phyloP scores from a whole-genome alignment of 768 basidiomycete genomes.

The Mrakia frigida region DNA sequence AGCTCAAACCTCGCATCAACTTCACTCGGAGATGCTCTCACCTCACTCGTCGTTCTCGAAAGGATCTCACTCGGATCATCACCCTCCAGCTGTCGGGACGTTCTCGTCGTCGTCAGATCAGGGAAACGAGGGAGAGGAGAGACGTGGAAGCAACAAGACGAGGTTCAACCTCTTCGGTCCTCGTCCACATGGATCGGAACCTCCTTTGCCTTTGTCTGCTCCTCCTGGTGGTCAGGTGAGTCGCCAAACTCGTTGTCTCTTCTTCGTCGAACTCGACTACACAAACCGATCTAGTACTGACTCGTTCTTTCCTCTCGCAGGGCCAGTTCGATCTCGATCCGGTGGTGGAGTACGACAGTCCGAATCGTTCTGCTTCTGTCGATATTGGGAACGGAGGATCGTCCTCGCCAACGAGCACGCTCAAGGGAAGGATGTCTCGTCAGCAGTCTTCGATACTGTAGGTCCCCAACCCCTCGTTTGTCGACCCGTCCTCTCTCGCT shows the following conservation, averaged over 20 bases:
- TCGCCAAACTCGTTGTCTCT: not conserved
- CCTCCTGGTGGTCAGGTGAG: not conserved
- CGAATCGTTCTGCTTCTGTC: not conserved
- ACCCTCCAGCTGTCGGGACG: slow-evolving; percentile 4
- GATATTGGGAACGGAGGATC: not conserved
- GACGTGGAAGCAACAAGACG: not conserved
- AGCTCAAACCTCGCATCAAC: slow-evolving; percentile 36
- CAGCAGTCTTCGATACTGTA: not conserved
- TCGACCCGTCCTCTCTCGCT: not conserved
- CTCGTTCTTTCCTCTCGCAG: not conserved
- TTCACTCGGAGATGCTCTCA: slow-evolving; percentile 23
- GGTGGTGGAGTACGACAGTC: not conserved
- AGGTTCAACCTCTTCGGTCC: not conserved
- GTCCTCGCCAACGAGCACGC: not conserved
- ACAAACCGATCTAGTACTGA: not conserved
- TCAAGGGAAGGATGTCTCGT: not conserved
- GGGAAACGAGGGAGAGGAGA: slow-evolving; percentile 6
- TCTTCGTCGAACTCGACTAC: not conserved
- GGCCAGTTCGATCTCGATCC: not conserved
- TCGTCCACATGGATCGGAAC: not conserved
- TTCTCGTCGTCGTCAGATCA: not conserved
- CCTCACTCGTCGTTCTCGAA: slow-evolving; percentile 2
- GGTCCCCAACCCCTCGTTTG: not conserved
- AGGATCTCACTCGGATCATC: not conserved
- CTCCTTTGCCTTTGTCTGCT: not conserved